Percentiles rank a stretch among this genome's conserved stretches.
Evolutionary conservation across 2,329 filamentous ascomycete species (phyloP).

Genomic region (Pseudocercospora cruenta): DNA sequence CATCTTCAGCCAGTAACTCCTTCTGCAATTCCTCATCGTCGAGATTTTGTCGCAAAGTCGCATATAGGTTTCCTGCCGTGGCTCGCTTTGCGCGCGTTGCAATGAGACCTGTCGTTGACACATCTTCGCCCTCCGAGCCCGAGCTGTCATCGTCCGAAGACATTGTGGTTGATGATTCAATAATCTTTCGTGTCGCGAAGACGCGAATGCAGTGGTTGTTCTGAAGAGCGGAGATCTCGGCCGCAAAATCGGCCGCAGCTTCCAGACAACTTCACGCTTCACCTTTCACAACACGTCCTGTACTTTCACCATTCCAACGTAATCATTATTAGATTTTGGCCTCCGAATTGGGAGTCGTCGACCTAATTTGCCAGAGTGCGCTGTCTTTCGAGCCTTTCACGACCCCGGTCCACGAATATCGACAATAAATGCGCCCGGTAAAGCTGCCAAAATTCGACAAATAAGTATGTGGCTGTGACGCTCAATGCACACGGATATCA

Average conservation of each 20-base stretch:
- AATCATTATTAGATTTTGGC: too few species aligned
- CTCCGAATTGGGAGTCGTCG: too few species aligned
- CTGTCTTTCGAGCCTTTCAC: too few species aligned
- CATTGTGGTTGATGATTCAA: slow-evolving; percentile 21
- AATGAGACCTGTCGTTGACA: slow-evolving; percentile 58
- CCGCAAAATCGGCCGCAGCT: neutral
- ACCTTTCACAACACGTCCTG: neutral
- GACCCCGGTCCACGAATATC: too few species aligned
- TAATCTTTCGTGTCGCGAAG: neutral
- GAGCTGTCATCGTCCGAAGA: slow-evolving; percentile 31
- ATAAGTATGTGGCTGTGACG: too few species aligned
- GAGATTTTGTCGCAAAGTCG: slow-evolving; percentile 69
- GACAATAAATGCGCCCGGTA: too few species aligned
- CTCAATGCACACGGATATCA: too few species aligned
- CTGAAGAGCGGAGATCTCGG: neutral
- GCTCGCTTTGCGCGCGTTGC: slow-evolving; percentile 74
- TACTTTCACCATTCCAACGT: too few species aligned
- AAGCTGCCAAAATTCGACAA: too few species aligned
- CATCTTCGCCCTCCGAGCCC: slow-evolving; percentile 31
- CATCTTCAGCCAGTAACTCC: slow-evolving; percentile 53
- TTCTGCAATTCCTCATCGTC: slow-evolving; percentile 48
- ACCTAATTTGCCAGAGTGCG: too few species aligned
- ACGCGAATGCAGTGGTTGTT: neutral
- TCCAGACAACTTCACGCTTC: neutral
- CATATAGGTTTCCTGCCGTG: slow-evolving; percentile 83